phyloP scores from a whole-genome alignment of 768 basidiomycete species.

The Epithele typhae region DNA sequence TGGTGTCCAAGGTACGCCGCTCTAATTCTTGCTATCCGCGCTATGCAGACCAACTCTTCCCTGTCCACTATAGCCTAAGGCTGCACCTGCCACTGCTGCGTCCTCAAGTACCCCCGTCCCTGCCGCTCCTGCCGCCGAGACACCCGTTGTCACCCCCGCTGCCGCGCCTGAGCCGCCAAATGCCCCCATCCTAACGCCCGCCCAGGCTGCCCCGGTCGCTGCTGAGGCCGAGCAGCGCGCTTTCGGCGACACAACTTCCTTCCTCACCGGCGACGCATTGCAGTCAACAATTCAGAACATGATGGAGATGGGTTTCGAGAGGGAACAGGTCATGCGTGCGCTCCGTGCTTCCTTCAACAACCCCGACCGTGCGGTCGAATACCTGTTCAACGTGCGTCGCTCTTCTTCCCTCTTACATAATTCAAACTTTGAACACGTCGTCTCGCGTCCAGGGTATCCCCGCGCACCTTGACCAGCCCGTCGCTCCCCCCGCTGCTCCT shows the following conservation, averaged over 20 bases:
- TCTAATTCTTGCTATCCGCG: no score
- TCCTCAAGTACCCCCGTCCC: constrained; percentile 27
- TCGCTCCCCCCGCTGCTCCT: constrained; percentile 29
- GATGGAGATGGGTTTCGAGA: constrained; percentile 91
- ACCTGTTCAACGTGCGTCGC: constrained; percentile 78
- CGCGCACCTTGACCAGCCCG: constrained; percentile 47
- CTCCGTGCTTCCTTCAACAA: constrained; percentile 95
- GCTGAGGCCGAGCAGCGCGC: constrained; percentile 27
- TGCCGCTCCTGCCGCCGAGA: constrained; percentile 28
- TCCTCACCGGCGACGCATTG: constrained; percentile 73
- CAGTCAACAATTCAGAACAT: constrained; percentile 79
- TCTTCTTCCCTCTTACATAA: constrained; percentile 3
- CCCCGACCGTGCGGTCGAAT: constrained; percentile 97
- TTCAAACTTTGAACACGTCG: no score
- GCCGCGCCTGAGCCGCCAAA: constrained; percentile 33
- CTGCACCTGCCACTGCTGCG: constrained; percentile 25
- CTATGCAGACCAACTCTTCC: neutral
- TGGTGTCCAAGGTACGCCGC: constrained; percentile 85
- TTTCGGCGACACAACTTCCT: constrained; percentile 49
- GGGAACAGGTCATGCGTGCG: constrained; percentile 80
- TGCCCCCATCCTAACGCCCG: constrained; percentile 26
- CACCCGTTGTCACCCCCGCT: constrained; percentile 29
- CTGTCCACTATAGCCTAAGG: constrained; percentile 44
- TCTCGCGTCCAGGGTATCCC: constrained; percentile 87
- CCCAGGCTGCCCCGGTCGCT: constrained; percentile 29